A percentile compares a stretch with the other conserved stretches of the same genome.
These are phyloP conservation scores for Coffea eugenioides DNA, from an alignment of 257 asterid genomes.

Conservation along the genomic window DNA sequence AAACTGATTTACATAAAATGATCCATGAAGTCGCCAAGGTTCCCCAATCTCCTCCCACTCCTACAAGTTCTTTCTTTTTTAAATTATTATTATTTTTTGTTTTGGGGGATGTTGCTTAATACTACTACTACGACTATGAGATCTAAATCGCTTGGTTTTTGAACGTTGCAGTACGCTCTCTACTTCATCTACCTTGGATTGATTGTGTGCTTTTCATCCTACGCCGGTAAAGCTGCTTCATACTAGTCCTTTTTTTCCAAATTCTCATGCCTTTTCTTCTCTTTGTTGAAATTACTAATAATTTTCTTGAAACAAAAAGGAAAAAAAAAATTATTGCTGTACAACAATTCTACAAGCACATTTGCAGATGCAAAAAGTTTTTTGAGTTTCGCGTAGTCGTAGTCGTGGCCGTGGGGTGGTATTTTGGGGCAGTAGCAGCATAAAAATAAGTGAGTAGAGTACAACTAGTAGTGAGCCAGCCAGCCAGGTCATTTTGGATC, in stretches of 20 bases:
- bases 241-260: not conserved
- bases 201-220: constrained; percentile 87
- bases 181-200: constrained; percentile 94
- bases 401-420: not conserved
- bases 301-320: no score
- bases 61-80: not conserved
- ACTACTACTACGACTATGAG: constrained; percentile 21
- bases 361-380: no score
- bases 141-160: constrained; percentile 41
- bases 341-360: no score
- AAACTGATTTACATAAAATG: constrained; percentile 68
- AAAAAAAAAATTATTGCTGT: no score
- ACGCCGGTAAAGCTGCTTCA: constrained; percentile 66
- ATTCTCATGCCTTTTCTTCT: not conserved
- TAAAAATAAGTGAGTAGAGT: not conserved
- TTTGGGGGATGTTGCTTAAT: not conserved
- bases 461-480: not conserved
- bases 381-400: not conserved
- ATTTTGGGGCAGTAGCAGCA: constrained; percentile 4
- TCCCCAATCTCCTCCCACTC: not conserved
- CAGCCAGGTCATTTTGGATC: constrained; percentile 33
- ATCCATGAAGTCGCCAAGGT: constrained; percentile 34
- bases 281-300: not conserved
- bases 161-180: constrained; percentile 77
- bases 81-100: not conserved